Percentiles rank a stretch among this genome's conserved stretches.
These are phyloP conservation scores for Penicillium sclerotigenum DNA, from an alignment of 2,329 filamentous ascomycete species.

Conservation along the genomic window DNA sequence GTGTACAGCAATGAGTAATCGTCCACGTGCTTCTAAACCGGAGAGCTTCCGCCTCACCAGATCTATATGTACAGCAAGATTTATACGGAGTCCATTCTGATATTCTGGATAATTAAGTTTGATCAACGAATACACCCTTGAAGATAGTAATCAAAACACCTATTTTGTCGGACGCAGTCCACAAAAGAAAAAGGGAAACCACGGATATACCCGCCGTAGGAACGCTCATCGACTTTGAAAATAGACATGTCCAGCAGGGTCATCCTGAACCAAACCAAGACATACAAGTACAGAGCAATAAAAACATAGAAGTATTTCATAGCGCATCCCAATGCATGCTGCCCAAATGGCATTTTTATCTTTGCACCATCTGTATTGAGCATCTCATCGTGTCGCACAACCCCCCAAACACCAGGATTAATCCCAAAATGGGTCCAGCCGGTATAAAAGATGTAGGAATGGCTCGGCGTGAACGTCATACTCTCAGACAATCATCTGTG, in stretches of 20 bases:
- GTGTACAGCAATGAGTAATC: not conserved
- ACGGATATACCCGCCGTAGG: constrained; percentile 6
- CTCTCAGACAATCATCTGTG: constrained; percentile 88
- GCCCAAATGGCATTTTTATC: constrained; percentile 10
- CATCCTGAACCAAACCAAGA: constrained; percentile 6
- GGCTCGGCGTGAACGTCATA: not conserved
- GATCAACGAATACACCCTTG: not conserved
- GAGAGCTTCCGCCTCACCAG: not conserved
- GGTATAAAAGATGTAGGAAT: constrained; percentile 1
- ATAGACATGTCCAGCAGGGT: constrained; percentile 7
- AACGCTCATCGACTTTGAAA: constrained; percentile 11
- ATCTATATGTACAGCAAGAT: not conserved
- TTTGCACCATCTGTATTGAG: constrained; percentile 18
- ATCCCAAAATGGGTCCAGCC: not conserved
- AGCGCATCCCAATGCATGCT: constrained; percentile 22
- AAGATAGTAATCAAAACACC: not conserved
- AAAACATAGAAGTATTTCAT: constrained; percentile 19
- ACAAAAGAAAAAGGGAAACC: not conserved
- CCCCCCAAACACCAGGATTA: not conserved
- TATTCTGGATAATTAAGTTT: not conserved
- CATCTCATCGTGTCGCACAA: constrained; percentile 19
- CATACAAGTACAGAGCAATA: constrained; percentile 24
- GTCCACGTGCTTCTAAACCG: not conserved
- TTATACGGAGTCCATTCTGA: not conserved
- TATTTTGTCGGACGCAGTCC: not conserved